Evolutionary conservation across 495 filamentous ascomycete species (phyloP), one percentile per base, ranked within the genome.

Genomic region (Podospora sp.): DNA sequence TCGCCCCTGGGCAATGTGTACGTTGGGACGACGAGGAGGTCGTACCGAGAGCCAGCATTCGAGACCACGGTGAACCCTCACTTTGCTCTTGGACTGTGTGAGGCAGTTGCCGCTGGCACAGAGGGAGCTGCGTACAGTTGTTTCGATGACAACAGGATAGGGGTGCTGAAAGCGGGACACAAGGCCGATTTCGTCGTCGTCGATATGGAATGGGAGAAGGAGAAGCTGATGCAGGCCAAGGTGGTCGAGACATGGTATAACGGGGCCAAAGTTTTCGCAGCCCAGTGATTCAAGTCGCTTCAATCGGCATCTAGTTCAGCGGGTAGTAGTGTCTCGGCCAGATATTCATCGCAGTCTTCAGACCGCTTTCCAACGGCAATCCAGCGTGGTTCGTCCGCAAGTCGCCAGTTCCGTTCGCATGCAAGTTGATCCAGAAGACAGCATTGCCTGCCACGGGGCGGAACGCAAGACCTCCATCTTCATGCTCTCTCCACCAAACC

Each of bases 171-270:
- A 58, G 70, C 74, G 22, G 87, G 86, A 18, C 76, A 75, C 62
- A 80, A 78, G 73, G 87, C 87, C 2, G 83, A 90, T 69, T 86
- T 89, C 68, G 81, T 82, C 21, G 78, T 89, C 6, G 74, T 86
- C 7, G 83, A 89, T 56, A 88, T 88, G 83, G 78, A 82, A 51
- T 87, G 83, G 82, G 76, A 81, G 20, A 75, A 74, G 16, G 81
- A 84, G 36, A 78, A 71, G 68, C 76, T 90, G 63, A 72, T 87
- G 55, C 72, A 84, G n/a, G 84, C 84, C 4, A 80, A 60, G 56
- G 77, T 87, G 6, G 62, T 62, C 53, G 79, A 88, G 76, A 89
- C 86, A 0, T 89, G 87, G 87, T 84, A 79, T 64, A 73, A 73
- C 35, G 87, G 87, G 14, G 74, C 67, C 59, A 84, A 77, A 65